These are phyloP conservation scores for Cocos nucifera DNA, from an alignment of 176 grass and related monocot species.

Conservation along the genomic window DNA sequence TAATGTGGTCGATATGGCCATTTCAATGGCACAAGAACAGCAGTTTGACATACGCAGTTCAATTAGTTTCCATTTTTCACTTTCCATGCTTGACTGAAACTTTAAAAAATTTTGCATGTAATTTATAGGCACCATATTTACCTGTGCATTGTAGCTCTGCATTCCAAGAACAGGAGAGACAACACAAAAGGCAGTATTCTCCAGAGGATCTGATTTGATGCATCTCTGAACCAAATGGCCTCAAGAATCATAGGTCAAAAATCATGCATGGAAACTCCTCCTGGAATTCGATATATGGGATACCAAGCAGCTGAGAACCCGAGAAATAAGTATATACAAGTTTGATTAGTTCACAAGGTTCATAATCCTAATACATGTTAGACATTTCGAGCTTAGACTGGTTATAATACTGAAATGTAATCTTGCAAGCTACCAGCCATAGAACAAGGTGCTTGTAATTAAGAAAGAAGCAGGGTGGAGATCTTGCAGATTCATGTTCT, in stretches of 20 bases:
- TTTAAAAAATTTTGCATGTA: no score
- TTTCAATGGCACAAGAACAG: no score
- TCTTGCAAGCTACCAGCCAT: neutral
- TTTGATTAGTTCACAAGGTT: no score
- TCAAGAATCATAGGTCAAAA: slow-evolving; percentile 12
- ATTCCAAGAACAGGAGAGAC: slow-evolving; percentile 14
- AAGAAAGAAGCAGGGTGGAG: slow-evolving; percentile 11
- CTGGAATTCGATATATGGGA: slow-evolving; percentile 11
- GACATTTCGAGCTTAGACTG: neutral
- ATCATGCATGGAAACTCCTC: slow-evolving; percentile 7
- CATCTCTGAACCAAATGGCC: slow-evolving; percentile 6
- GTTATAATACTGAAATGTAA: neutral
- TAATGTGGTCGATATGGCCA: no score
- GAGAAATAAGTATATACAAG: neutral
- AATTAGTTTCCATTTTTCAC: no score
- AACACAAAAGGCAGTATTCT: slow-evolving; percentile 11
- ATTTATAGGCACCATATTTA: neutral
- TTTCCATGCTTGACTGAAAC: no score
- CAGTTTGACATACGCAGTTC: no score
- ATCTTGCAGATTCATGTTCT: neutral
- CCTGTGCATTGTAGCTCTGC: slow-evolving; percentile 11
- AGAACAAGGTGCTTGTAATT: neutral
- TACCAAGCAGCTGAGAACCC: slow-evolving; percentile 16
- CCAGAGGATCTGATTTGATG: neutral
- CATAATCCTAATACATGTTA: neutral